Percentiles rank a stretch among this genome's conserved stretches.
Evolutionary conservation across 345 rosid genomes (phyloP).

Genomic region (Excoecaria cochinchinensis): DNA sequence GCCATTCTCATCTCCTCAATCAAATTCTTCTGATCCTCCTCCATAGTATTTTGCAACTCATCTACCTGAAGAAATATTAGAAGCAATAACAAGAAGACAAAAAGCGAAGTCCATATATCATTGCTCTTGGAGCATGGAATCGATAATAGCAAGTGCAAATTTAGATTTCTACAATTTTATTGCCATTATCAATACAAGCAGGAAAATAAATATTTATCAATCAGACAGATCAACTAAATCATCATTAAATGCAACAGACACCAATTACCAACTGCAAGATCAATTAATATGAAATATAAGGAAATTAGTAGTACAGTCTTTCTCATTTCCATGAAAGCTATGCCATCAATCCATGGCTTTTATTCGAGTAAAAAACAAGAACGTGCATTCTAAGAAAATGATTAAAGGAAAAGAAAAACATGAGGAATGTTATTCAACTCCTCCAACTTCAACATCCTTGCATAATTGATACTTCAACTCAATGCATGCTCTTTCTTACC

Average conservation of each 20-base stretch:
- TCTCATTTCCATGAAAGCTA: neutral
- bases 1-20: conserved; percentile 81
- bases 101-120: neutral
- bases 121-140: neutral
- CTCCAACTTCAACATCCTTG: neutral
- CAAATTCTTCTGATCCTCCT: conserved; percentile 86
- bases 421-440: neutral
- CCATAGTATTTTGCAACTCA: conserved; percentile 85
- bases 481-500: too few species aligned
- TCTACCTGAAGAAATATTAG: conserved; percentile 54
- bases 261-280: neutral
- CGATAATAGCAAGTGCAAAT: neutral
- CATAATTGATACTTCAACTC: neutral
- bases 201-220: neutral
- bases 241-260: neutral
- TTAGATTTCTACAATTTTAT: neutral
- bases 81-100: neutral
- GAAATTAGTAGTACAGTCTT: neutral
- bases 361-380: too few species aligned
- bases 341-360: too few species aligned
- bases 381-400: neutral
- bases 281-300: neutral
- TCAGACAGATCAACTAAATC: neutral
- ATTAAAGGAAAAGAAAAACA: neutral
- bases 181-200: neutral